Evolutionary conservation across 129 eudicot species (phyloP).

Genomic region (sunflower (Helianthus annuus)): HanXRQr2.0-SUNRISE NC_035449.2:34294989-34295488

Average conservation of each 20-base stretch:
- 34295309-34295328: constrained; percentile 22
- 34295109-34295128: constrained; percentile 28
- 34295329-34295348: constrained; percentile 7
- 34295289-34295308: constrained; percentile 23
- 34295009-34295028: too few species aligned
- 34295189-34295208: neutral
- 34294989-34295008: too few species aligned
- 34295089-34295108: constrained; percentile 10
- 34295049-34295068: neutral
- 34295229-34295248: constrained; percentile 1
- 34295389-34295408: neutral
- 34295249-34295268: constrained; percentile 25
- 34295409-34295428: neutral
- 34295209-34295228: neutral
- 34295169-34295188: constrained; percentile 27
- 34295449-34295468: neutral
- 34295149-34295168: constrained; percentile 14
- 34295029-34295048: too few species aligned
- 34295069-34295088: neutral
- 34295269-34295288: constrained; percentile 2
- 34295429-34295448: neutral
- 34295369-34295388: neutral
- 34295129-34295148: constrained; percentile 19
- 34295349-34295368: constrained; percentile 6
- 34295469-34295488: constrained; percentile 1